Conservation (phyloP, 2,329 filamentous ascomycete species). For the Celoporthe dispersa region DNA sequence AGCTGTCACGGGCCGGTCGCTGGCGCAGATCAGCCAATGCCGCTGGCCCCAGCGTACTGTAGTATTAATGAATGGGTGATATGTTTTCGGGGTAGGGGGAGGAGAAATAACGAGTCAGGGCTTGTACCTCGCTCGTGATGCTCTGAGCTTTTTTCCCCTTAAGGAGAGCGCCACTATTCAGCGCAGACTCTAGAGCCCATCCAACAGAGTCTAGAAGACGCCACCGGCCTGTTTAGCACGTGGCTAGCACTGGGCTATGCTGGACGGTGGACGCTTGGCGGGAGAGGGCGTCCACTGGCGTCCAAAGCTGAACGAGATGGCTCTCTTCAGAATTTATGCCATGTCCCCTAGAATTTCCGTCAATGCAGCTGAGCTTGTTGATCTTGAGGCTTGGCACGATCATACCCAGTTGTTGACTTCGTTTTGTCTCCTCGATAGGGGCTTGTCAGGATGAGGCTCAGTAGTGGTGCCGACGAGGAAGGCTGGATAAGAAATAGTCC, state of each 20-base stretch:
- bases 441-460: neutral
- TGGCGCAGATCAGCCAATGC: neutral
- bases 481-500: neutral
- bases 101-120: neutral
- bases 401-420: neutral
- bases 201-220: conserved; percentile 13
- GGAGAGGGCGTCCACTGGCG: neutral
- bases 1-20: neutral
- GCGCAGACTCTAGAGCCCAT: neutral
- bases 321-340: neutral
- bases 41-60: neutral
- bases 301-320: neutral
- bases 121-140: neutral
- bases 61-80: neutral
- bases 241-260: neutral
- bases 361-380: neutral
- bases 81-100: neutral
- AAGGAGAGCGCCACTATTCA: neutral
- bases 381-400: neutral
- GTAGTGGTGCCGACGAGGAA: neutral
- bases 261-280: neutral
- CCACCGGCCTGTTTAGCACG: neutral
- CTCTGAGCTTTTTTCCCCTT: neutral
- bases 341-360: too few species aligned
- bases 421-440: neutral